These are phyloP conservation scores for Beauveria rudraprayagi DNA, from an alignment of 2,329 filamentous ascomycete genomes.

Conservation along the genomic window DNA sequence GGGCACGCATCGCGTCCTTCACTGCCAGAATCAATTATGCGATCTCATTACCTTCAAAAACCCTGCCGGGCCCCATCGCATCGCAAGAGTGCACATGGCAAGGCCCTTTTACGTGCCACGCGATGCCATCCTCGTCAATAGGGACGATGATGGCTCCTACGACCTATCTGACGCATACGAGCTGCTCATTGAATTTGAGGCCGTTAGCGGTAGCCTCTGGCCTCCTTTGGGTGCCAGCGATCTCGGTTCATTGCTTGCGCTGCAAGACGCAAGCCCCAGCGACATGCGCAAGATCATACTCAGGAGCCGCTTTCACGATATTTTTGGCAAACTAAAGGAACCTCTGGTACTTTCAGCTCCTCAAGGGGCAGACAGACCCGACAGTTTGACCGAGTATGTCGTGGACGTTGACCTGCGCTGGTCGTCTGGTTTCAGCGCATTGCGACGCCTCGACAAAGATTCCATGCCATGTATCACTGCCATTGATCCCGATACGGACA, in stretches of 20 bases:
- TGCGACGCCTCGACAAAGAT: conserved; percentile 29
- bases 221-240: conserved; percentile 36
- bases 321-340: conserved; percentile 35
- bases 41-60: conserved; percentile 43
- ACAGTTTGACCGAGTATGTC: conserved; percentile 33
- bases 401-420: conserved; percentile 43
- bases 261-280: conserved; percentile 9
- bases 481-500: conserved; percentile 27
- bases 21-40: conserved; percentile 48
- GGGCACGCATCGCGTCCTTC: conserved; percentile 34
- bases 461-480: conserved; percentile 38
- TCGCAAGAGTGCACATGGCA: conserved; percentile 40
- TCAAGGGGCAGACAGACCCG: conserved; percentile 18
- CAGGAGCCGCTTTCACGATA: conserved; percentile 31
- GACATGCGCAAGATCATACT: conserved; percentile 28
- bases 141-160: conserved; percentile 38
- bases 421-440: conserved; percentile 32
- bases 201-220: conserved; percentile 41
- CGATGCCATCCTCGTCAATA: conserved; percentile 42
- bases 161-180: conserved; percentile 43
- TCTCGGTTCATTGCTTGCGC: background rate
- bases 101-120: conserved; percentile 44
- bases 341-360: conserved; percentile 22
- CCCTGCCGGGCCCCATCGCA: conserved; percentile 34
- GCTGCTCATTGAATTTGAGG: conserved; percentile 44